Base-by-base conservation (phyloP, 768 basidiomycete species). In the Paxillus rubicundulus region DNA sequence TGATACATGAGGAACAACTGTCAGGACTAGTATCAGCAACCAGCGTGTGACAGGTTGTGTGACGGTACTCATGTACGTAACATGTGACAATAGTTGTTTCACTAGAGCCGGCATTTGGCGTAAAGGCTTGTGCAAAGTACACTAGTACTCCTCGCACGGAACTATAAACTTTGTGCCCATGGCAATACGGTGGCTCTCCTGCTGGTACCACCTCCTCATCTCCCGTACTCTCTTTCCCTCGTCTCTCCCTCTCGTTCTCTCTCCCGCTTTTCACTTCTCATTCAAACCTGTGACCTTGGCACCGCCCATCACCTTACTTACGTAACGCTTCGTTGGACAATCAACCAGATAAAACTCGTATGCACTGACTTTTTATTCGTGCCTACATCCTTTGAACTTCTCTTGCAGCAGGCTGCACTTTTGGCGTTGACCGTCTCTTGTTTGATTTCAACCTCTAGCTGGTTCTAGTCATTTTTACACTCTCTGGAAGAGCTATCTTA, bases 381-480 rank as follows among this genome's bases (percentile, higher is more conserved):
- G n/a, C n/a, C n/a, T n/a, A n/a, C 6, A 24, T 24, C 24, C 4
- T 33, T 18, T 49, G 52, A 44, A 52, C 54, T 2, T 10, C 46
- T 49, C 40, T 17, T 54, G 55, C 64, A 73, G 72, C 67, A 75
- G 81, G 74, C 78, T 70, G 76, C 60, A 17, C 69, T 60, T 68
- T 74, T 34, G 85, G 74, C 86, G 86, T 87, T 82, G 86, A 87
- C 67, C 86, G 85, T 82, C 84, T 68, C 73, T 71, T 65, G 10
- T 56, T 65, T 64, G 64, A 71, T 66, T 67, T 65, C 66, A 61
- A 61, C 59, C 61, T 71, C 74, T 64, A 71, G 66, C 61, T 53
- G 32, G 76, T 75, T 71, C 74, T 76, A 68, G 70, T 68, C 66
- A n/a, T 59, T 51, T 58, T 61, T 58, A 58, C 68, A 72, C 73